Percentiles rank a stretch among this genome's conserved stretches.
These are phyloP conservation scores for Beauveria sp. DNA, from an alignment of 2,329 filamentous ascomycete genomes.

Conservation along the genomic window DNA sequence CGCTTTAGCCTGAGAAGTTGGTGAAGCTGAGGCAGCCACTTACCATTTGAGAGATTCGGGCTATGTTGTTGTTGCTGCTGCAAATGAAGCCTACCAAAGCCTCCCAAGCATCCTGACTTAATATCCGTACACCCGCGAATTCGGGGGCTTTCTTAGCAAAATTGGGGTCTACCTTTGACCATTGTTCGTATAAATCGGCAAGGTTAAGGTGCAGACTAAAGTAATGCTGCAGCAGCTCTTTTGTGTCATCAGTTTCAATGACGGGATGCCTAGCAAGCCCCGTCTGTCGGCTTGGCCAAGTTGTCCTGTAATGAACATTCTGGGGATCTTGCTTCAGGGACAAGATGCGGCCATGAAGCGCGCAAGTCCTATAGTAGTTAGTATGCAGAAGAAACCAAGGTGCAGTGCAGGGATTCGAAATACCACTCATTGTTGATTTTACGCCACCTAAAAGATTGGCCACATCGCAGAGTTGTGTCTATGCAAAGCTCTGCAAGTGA, in stretches of 20 bases:
- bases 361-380: slow-evolving; percentile 57
- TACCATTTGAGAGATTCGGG: slow-evolving; percentile 91
- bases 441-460: slow-evolving; percentile 94
- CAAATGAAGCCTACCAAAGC: slow-evolving; percentile 91
- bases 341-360: slow-evolving; percentile 76
- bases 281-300: slow-evolving; percentile 39
- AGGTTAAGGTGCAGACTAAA: slow-evolving; percentile 80
- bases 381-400: background rate
- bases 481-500: slow-evolving; percentile 82
- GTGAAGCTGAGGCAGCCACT: background rate
- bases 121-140: slow-evolving; percentile 85
- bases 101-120: slow-evolving; percentile 95
- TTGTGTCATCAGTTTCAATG: slow-evolving; percentile 54
- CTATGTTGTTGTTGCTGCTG: slow-evolving; percentile 98
- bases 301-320: slow-evolving; percentile 72
- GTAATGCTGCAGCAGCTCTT: slow-evolving; percentile 71
- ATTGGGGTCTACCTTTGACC: slow-evolving; percentile 78
- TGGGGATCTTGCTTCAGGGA: slow-evolving; percentile 75
- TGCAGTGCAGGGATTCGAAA: slow-evolving; percentile 7
- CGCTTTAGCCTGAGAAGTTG: background rate
- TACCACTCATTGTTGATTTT: slow-evolving; percentile 81
- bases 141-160: slow-evolving; percentile 80
- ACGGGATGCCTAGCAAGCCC: slow-evolving; percentile 13
- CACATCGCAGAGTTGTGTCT: slow-evolving; percentile 87
- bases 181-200: slow-evolving; percentile 69